A percentile compares a stretch with the other conserved stretches of the same genome.
These are phyloP conservation scores for Piromyces sp. DNA, from an alignment of 192 early-diverging fungal genomes.

Conservation along the genomic window DNA sequence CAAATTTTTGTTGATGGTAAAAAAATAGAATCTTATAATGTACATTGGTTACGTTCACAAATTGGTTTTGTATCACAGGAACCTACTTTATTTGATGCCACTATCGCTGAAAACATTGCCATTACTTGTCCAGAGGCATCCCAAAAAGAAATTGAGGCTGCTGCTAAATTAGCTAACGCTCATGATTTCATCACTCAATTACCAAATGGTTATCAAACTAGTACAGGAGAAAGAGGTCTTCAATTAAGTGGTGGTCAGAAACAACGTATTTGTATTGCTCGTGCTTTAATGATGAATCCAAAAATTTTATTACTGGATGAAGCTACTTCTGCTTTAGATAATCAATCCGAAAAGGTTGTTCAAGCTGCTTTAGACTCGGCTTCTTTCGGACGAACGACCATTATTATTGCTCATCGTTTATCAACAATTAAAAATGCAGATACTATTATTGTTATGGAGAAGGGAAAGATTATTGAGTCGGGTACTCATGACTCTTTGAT, in stretches of 20 bases:
- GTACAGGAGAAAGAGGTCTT: conserved; percentile 2
- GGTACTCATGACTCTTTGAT: conserved; percentile 69
- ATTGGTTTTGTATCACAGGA: conserved; percentile 56
- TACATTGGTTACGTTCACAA: conserved; percentile 20
- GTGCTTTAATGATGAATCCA: conserved; percentile 11
- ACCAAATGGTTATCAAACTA: neutral
- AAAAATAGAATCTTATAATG: neutral
- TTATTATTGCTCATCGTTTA: conserved; percentile 57
- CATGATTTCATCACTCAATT: neutral
- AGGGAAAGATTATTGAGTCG: conserved; percentile 29
- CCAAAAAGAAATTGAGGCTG: neutral
- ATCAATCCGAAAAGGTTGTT: neutral
- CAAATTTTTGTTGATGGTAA: neutral
- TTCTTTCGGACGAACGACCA: conserved; percentile 38
- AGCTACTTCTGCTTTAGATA: conserved; percentile 9
- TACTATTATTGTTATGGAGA: conserved; percentile 29
- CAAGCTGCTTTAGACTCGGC: conserved; percentile 6
- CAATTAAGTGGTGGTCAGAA: conserved; percentile 6
- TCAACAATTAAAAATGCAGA: conserved; percentile 43
- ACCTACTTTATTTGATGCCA: conserved; percentile 51
- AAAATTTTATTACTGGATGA: conserved; percentile 26
- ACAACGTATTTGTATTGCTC: conserved; percentile 3
- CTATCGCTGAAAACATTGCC: conserved; percentile 50
- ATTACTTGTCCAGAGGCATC: conserved; percentile 27
- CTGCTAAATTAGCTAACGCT: conserved; percentile 1